Evolutionary conservation across 2,329 filamentous ascomycete species (phyloP).

Genomic region (Cercospora berteroae): DNA sequence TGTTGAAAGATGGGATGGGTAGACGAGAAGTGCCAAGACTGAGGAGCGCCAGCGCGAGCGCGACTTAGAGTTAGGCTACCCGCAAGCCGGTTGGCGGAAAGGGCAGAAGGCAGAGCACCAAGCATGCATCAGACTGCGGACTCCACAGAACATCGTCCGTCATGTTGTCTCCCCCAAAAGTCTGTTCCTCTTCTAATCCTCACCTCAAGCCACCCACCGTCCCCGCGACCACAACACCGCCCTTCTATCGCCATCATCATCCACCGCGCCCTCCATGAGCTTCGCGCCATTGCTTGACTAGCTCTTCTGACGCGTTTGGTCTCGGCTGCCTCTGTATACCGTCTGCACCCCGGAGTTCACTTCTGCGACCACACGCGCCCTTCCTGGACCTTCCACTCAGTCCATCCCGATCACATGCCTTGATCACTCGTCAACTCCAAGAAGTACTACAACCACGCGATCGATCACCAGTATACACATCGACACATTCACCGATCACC

Average conservation of each 20-base stretch:
- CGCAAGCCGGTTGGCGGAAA: constrained; percentile 3
- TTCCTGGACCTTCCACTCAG: not conserved
- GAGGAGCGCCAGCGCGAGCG: not conserved
- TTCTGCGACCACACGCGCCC: constrained; percentile 14
- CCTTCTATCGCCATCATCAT: constrained; percentile 2
- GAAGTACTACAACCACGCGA: not conserved
- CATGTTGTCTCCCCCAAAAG: constrained; percentile 5
- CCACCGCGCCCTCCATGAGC: not conserved
- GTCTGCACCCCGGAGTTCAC: constrained; percentile 8
- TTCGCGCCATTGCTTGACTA: not conserved
- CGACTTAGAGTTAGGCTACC: not conserved
- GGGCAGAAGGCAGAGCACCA: not conserved
- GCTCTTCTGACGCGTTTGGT: constrained; percentile 8
- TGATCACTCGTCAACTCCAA: not conserved
- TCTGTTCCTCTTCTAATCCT: constrained; percentile 6
- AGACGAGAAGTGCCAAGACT: constrained; percentile 6
- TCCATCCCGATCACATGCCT: constrained; percentile 6
- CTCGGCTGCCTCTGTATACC: constrained; percentile 6
- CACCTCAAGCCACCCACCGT: constrained; percentile 1
- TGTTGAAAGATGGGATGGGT: not conserved
- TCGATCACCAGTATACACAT: constrained; percentile 4
- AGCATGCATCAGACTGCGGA: constrained; percentile 1
- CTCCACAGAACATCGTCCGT: constrained; percentile 1
- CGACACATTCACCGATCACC: constrained; percentile 53
- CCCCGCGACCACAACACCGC: constrained; percentile 10